Percentiles rank a stretch among this genome's conserved stretches.
Evolutionary conservation across 2,329 filamentous ascomycete genomes (phyloP).

Genomic region (Balansia obtecta): DNA sequence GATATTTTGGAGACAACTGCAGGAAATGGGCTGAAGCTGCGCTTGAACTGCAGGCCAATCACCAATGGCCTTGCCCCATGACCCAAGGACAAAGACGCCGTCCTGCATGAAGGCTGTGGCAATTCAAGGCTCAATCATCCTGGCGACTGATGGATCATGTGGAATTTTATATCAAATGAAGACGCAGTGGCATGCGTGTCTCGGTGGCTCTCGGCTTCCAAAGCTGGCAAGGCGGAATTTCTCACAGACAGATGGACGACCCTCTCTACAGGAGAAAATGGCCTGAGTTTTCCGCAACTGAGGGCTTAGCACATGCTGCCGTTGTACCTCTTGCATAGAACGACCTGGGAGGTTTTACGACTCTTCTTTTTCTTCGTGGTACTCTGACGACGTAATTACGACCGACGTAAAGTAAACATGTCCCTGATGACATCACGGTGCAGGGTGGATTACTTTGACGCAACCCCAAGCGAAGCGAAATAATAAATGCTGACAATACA

Average conservation of each 20-base stretch:
- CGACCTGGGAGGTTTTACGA: constrained; percentile 62
- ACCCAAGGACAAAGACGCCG: constrained; percentile 37
- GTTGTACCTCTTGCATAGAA: constrained; percentile 75
- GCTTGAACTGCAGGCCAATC: constrained; percentile 26
- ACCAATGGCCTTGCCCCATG: constrained; percentile 31
- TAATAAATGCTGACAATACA: background rate
- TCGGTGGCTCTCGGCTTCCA: constrained; percentile 33
- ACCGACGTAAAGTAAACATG: constrained; percentile 52
- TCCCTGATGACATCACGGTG: constrained; percentile 68
- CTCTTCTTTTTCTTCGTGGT: constrained; percentile 60
- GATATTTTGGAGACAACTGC: constrained; percentile 55
- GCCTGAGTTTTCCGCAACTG: constrained; percentile 53
- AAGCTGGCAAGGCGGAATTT: constrained; percentile 13
- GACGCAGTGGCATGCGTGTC: constrained; percentile 46
- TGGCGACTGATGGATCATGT: constrained; percentile 54
- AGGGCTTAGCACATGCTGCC: constrained; percentile 64
- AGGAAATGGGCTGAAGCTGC: constrained; percentile 53
- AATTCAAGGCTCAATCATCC: constrained; percentile 43
- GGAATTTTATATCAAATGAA: constrained; percentile 45
- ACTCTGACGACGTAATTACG: constrained; percentile 51
- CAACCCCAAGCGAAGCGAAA: constrained; percentile 1
- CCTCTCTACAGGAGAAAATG: constrained; percentile 9
- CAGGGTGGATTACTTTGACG: constrained; percentile 58
- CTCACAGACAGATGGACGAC: constrained; percentile 9
- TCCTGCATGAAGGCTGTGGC: constrained; percentile 54